Evolutionary conservation across 352 stramenopile species (phyloP).

Genomic region (Bremia lactucae): DNA sequence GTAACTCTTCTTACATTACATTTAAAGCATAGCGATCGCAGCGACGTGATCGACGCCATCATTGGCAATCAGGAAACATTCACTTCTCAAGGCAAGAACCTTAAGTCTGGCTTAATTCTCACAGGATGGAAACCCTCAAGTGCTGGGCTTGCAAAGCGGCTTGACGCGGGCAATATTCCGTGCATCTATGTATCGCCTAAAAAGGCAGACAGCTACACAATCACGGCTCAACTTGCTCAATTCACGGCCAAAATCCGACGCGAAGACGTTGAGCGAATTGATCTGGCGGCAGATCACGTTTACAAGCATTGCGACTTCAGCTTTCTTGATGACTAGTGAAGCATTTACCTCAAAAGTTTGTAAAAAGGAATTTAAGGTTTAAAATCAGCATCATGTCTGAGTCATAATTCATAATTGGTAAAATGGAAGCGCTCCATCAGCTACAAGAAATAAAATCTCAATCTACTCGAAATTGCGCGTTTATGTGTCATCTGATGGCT

Average conservation of each 20-base stretch:
- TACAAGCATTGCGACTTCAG: slow-evolving; percentile 76
- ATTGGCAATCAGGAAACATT: slow-evolving; percentile 74
- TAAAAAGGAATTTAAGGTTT: too few relatives aligned
- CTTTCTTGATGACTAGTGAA: slow-evolving; percentile 37
- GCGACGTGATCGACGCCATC: slow-evolving; percentile 80
- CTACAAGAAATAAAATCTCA: neutral
- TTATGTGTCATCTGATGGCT: slow-evolving; percentile 9
- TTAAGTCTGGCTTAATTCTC: slow-evolving; percentile 70
- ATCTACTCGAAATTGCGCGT: neutral
- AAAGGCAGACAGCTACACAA: slow-evolving; percentile 80
- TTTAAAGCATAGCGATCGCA: slow-evolving; percentile 62
- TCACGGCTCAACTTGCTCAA: slow-evolving; percentile 62
- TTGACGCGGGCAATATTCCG: slow-evolving; percentile 77
- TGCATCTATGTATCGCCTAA: slow-evolving; percentile 82
- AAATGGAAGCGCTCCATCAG: slow-evolving; percentile 5
- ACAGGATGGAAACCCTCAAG: slow-evolving; percentile 75
- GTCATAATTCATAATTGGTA: slow-evolving; percentile 12
- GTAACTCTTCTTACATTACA: neutral
- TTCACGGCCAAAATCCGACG: slow-evolving; percentile 79
- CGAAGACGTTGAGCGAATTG: slow-evolving; percentile 60
- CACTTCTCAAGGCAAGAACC: slow-evolving; percentile 50
- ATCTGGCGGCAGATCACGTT: slow-evolving; percentile 73
- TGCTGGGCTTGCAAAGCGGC: slow-evolving; percentile 43
- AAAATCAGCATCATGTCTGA: too few relatives aligned
- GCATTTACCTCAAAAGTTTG: neutral